Conservation (phyloP, 495 filamentous ascomycete species). For the Hyaloscypha finlandica region DNA sequence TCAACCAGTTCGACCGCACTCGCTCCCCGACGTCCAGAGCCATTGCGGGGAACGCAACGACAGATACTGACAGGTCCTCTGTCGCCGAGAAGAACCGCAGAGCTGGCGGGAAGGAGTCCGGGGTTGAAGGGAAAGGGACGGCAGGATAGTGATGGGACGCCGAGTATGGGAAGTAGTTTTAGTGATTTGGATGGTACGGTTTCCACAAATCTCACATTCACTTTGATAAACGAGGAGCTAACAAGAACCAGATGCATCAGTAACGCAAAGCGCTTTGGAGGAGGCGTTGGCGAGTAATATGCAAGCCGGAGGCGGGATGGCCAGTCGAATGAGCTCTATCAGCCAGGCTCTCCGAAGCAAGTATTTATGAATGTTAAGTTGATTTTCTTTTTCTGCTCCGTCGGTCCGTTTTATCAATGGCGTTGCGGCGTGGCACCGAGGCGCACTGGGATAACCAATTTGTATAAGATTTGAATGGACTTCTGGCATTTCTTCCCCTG, state of each 20-base stretch:
- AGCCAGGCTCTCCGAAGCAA: constrained; percentile 52
- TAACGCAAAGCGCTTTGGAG: constrained; percentile 91
- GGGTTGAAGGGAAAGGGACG: constrained; percentile 53
- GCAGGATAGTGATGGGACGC: constrained; percentile 81
- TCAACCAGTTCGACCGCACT: constrained; percentile 59
- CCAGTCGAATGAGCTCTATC: constrained; percentile 87
- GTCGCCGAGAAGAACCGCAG: constrained; percentile 53
- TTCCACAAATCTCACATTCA: constrained; percentile 10
- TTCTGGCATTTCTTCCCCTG: neutral
- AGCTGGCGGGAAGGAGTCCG: constrained; percentile 59
- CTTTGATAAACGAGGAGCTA: constrained; percentile 2
- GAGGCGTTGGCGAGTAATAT: constrained; percentile 92
- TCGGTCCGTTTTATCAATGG: neutral
- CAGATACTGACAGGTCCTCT: constrained; percentile 22
- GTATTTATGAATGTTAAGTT: constrained; percentile 26
- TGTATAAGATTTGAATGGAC: neutral
- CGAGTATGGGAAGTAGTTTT: constrained; percentile 97
- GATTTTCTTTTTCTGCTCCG: neutral
- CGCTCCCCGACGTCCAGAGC: constrained; percentile 30
- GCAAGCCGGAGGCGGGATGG: constrained; percentile 74
- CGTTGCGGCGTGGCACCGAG: neutral
- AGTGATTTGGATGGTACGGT: constrained; percentile 89
- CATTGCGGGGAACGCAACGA: constrained; percentile 12
- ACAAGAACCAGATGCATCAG: constrained; percentile 70
- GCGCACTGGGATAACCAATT: neutral